Evolutionary conservation across 2,329 filamentous ascomycete species (phyloP).

Genomic region (Pseudogymnoascus sp.): DNA sequence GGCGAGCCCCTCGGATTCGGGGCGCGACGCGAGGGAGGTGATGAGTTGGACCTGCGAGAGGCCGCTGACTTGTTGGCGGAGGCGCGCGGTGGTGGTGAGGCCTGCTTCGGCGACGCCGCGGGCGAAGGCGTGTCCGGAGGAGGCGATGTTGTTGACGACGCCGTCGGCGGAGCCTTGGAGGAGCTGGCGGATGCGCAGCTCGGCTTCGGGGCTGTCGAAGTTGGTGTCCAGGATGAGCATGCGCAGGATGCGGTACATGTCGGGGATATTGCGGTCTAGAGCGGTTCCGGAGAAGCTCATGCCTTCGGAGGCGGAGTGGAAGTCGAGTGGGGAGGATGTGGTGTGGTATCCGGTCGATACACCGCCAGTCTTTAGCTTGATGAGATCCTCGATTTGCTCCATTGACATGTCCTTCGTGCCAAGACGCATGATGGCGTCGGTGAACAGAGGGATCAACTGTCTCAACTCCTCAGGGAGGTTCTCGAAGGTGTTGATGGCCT

Average conservation of each 20-base stretch:
- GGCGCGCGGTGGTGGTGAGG: slow-evolving; percentile 62
- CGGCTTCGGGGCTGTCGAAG: slow-evolving; percentile 76
- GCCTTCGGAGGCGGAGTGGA: slow-evolving; percentile 68
- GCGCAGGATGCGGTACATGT: slow-evolving; percentile 81
- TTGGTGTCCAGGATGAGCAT: slow-evolving; percentile 80
- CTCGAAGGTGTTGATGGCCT: slow-evolving; percentile 73
- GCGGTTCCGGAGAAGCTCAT: slow-evolving; percentile 80
- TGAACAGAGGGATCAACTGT: slow-evolving; percentile 80
- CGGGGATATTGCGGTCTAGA: slow-evolving; percentile 79
- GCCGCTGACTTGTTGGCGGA: slow-evolving; percentile 82
- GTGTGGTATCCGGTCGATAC: slow-evolving; percentile 78
- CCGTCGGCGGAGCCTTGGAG: slow-evolving; percentile 82
- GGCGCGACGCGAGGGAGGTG: slow-evolving; percentile 67
- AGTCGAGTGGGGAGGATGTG: slow-evolving; percentile 68
- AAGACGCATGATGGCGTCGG: slow-evolving; percentile 85
- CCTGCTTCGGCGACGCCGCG: slow-evolving; percentile 75
- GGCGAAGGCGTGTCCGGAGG: slow-evolving; percentile 81
- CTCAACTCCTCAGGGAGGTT: slow-evolving; percentile 78
- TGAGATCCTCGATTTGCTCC: slow-evolving; percentile 90
- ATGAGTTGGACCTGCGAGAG: slow-evolving; percentile 82
- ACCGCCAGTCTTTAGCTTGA: slow-evolving; percentile 93
- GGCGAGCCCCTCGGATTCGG: slow-evolving; percentile 59
- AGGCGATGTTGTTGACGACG: slow-evolving; percentile 84
- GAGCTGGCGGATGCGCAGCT: slow-evolving; percentile 76
- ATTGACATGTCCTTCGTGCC: slow-evolving; percentile 83